Percentiles rank a stretch among this genome's conserved stretches.
Conservation (phyloP, 106 monocot species). For the Dactylorhiza incarnata region DNA sequence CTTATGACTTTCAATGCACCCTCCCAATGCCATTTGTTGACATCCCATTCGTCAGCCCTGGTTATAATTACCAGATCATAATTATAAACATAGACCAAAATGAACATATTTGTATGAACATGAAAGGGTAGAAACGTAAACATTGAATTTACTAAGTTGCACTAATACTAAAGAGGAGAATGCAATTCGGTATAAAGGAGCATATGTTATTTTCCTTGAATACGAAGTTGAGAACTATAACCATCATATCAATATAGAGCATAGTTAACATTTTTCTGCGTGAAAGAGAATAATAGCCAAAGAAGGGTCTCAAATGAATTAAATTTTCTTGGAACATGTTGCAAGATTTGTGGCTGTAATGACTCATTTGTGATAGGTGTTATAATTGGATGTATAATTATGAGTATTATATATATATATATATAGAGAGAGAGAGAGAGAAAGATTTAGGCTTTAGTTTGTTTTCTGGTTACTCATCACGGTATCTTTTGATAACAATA, state of each 20-base stretch:
- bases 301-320: neutral
- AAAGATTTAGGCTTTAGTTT: too few relatives aligned
- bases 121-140: neutral
- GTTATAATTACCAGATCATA: constrained; percentile 11
- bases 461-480: too few relatives aligned
- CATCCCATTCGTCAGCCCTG: constrained; percentile 99
- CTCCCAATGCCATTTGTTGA: constrained; percentile 99
- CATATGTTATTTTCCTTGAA: neutral
- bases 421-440: too few relatives aligned
- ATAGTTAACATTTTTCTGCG: neutral
- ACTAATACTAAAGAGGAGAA: neutral
- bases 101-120: neutral
- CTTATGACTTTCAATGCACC: constrained; percentile 83
- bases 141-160: neutral
- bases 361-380: too few relatives aligned
- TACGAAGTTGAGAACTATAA: neutral
- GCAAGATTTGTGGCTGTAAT: too few relatives aligned
- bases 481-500: too few relatives aligned
- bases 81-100: neutral
- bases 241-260: neutral
- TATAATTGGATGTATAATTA: too few relatives aligned
- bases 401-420: too few relatives aligned
- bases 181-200: neutral
- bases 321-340: neutral
- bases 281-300: neutral